These are phyloP conservation scores for Cutaneotrichosporon arboriforme DNA, from an alignment of 1,284 basidiomycete species.

Conservation along the genomic window DNA sequence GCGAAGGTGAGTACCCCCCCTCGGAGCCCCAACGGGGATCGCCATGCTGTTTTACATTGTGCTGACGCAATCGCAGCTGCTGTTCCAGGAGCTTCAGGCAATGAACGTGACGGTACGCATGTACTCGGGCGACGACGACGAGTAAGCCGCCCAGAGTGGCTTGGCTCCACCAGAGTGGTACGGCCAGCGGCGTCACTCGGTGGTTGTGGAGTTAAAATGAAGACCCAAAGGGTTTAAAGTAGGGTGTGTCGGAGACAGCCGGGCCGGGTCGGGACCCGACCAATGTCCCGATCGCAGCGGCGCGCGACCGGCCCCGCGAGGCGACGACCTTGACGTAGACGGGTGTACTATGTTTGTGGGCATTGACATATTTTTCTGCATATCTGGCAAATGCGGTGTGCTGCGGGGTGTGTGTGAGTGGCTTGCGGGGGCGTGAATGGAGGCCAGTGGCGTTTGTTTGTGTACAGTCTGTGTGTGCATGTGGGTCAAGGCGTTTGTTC, in stretches of 20 bases:
- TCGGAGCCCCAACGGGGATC: no score
- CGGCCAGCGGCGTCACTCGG: background rate
- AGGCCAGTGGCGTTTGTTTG: no score
- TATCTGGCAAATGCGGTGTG: background rate
- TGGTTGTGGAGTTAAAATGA: background rate
- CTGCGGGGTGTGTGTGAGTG: no score
- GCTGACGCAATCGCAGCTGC: slow-evolving; percentile 15
- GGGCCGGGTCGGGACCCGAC: no score
- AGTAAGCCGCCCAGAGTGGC: background rate
- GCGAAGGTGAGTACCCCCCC: slow-evolving; percentile 49
- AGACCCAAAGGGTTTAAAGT: background rate
- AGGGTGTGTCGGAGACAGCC: background rate
- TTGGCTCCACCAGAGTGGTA: background rate
- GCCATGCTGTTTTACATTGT: background rate
- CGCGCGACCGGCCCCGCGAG: no score
- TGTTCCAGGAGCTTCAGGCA: slow-evolving; percentile 28
- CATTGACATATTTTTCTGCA: slow-evolving; percentile 5
- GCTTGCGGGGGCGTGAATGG: no score
- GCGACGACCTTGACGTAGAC: no score
- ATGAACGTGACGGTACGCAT: slow-evolving; percentile 32
- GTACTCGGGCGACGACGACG: slow-evolving; percentile 18
- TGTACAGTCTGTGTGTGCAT: no score
- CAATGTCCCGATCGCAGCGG: no score
- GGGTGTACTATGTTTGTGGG: background rate
- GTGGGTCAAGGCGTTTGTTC: no score